Conservation (phyloP, 164 flowering plant genomes). For the Chimonanthus praecox region DNA sequence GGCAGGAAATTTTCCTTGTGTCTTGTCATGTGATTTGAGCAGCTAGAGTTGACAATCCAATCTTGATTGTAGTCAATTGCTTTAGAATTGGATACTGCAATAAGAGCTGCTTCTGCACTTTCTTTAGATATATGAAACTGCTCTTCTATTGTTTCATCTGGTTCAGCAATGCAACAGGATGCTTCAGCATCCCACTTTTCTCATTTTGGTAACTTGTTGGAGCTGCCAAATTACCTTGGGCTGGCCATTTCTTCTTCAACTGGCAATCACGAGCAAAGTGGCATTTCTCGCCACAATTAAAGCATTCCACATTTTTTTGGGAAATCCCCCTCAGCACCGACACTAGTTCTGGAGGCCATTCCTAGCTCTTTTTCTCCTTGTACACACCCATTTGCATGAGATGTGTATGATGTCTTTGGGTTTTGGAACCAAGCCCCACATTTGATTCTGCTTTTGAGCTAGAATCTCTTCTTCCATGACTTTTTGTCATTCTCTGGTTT, state of each 20-base stretch:
- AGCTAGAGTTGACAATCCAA: background rate
- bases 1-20: background rate
- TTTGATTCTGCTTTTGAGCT: background rate
- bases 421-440: background rate
- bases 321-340: too few relatives aligned
- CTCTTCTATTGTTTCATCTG: background rate
- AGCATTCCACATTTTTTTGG: background rate
- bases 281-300: background rate
- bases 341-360: too few relatives aligned
- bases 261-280: background rate
- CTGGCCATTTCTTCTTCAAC: background rate
- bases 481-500: background rate
- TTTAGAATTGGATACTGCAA: background rate
- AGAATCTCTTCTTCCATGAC: background rate
- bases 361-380: background rate
- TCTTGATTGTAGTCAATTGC: background rate
- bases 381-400: background rate
- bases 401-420: background rate
- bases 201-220: background rate
- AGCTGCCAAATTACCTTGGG: background rate
- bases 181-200: background rate
- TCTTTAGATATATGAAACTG: background rate
- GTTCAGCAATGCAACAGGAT: background rate
- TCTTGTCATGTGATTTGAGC: constrained; percentile 1
- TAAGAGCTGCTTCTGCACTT: background rate